Evolutionary conservation across 106 monocot species (phyloP).

Genomic region (Alisma plantagoaquatica): DNA sequence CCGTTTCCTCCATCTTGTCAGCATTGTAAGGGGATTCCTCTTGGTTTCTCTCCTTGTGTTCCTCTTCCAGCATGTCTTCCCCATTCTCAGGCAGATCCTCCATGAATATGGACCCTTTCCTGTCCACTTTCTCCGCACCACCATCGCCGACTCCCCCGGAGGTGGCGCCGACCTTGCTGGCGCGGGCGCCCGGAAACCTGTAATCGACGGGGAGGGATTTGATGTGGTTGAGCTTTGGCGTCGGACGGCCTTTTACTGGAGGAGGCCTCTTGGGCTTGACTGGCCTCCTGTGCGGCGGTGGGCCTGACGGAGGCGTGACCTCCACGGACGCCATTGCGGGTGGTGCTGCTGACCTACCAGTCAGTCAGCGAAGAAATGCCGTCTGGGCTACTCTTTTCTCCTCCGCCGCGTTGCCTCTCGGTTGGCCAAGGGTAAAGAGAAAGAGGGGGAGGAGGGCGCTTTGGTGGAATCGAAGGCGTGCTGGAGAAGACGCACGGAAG

Average conservation of each 20-base stretch:
- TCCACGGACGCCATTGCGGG: slow-evolving; percentile 1
- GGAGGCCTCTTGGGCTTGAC: neutral
- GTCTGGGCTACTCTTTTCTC: no score
- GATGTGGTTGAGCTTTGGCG: neutral
- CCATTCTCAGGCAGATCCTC: slow-evolving; percentile 8
- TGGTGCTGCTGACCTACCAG: no score
- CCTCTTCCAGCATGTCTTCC: slow-evolving; percentile 3
- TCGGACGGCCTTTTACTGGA: neutral
- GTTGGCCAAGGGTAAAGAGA: no score
- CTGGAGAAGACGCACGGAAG: no score
- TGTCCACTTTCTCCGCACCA: neutral
- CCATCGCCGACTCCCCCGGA: neutral
- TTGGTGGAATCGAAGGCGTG: no score
- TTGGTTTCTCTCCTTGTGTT: slow-evolving; percentile 17
- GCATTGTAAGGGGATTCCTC: no score
- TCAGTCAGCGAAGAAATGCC: no score
- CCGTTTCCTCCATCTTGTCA: no score
- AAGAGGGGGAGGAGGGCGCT: no score
- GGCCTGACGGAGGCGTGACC: neutral
- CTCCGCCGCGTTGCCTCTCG: no score
- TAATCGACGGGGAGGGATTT: neutral
- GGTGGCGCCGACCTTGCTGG: no score
- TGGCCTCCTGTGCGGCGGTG: neutral
- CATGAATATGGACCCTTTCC: neutral
- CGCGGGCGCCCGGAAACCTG: no score